Conservation (phyloP, 345 rosid species). For the Brassica incana region DNA sequence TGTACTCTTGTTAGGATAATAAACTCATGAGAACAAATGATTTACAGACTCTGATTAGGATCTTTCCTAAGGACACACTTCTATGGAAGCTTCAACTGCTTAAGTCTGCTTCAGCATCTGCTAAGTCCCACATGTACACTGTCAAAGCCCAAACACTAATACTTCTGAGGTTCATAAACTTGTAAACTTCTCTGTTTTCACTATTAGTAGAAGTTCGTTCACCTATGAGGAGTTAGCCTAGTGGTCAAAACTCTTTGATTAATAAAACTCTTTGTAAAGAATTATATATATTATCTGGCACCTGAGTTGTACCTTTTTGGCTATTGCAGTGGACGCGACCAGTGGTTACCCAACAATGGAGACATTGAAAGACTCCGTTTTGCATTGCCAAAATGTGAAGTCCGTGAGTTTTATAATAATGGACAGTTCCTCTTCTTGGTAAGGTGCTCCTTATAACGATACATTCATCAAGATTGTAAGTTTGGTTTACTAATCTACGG, state of each 20-base stretch:
- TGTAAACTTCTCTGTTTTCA: conserved; percentile 10
- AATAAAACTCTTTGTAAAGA: not conserved
- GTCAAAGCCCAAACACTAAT: conserved; percentile 60
- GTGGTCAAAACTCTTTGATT: too few relatives aligned
- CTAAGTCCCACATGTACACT: conserved; percentile 53
- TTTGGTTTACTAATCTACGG: not conserved
- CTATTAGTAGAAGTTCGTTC: not conserved
- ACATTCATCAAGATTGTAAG: not conserved
- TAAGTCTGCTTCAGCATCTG: conserved; percentile 56
- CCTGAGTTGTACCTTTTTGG: not conserved
- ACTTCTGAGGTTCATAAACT: conserved; percentile 54
- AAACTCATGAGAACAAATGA: not conserved
- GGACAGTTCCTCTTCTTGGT: conserved; percentile 83
- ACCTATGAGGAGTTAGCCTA: too few relatives aligned
- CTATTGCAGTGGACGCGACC: conserved; percentile 66
- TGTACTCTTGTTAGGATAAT: not conserved
- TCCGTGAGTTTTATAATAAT: conserved; percentile 48
- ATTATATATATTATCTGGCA: not conserved
- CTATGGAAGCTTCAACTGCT: conserved; percentile 76
- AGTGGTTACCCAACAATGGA: conserved; percentile 59
- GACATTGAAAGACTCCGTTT: conserved; percentile 54
- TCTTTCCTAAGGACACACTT: conserved; percentile 67
- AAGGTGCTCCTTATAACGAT: not conserved
- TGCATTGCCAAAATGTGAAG: conserved; percentile 51
- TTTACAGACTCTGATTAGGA: conserved; percentile 56